Conservation (phyloP, 306 rosid species). For the Vicia sativa region DNA sequence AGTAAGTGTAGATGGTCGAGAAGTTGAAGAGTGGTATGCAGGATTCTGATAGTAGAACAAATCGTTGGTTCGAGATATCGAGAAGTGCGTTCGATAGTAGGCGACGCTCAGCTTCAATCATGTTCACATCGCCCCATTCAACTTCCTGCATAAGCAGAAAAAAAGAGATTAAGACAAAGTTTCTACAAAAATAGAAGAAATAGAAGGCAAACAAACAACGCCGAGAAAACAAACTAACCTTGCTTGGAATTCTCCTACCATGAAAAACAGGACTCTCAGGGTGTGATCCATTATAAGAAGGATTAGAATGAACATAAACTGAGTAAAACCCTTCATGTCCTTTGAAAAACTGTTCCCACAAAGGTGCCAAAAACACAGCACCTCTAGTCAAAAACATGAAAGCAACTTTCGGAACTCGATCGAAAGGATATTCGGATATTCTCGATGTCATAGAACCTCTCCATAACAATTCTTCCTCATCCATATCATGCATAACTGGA, state of each 20-base stretch:
- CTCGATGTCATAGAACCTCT: constrained; percentile 72
- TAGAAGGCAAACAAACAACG: too few relatives aligned
- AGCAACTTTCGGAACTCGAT: constrained; percentile 72
- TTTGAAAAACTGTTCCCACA: constrained; percentile 82
- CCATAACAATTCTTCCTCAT: constrained; percentile 74
- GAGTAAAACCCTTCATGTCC: constrained; percentile 75
- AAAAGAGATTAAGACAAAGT: too few relatives aligned
- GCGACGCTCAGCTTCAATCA: constrained; percentile 87
- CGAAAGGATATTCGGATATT: constrained; percentile 58
- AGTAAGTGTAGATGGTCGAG: constrained; percentile 64
- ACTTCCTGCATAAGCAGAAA: constrained; percentile 54
- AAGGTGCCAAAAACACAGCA: constrained; percentile 65
- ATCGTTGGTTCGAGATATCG: constrained; percentile 76
- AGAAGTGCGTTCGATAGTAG: constrained; percentile 79
- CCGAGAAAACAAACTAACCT: constrained; percentile 58
- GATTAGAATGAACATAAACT: constrained; percentile 79
- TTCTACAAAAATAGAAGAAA: too few relatives aligned
- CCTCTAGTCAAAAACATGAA: constrained; percentile 87
- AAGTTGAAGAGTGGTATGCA: constrained; percentile 90
- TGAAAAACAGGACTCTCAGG: constrained; percentile 61
- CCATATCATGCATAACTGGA: constrained; percentile 61
- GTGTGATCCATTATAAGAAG: constrained; percentile 65
- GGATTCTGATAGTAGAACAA: constrained; percentile 73
- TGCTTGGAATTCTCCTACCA: constrained; percentile 75
- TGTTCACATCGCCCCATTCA: constrained; percentile 76